phyloP scores from a whole-genome alignment of 257 asterid genomes.

The Plectranthus barbatus region DNA sequence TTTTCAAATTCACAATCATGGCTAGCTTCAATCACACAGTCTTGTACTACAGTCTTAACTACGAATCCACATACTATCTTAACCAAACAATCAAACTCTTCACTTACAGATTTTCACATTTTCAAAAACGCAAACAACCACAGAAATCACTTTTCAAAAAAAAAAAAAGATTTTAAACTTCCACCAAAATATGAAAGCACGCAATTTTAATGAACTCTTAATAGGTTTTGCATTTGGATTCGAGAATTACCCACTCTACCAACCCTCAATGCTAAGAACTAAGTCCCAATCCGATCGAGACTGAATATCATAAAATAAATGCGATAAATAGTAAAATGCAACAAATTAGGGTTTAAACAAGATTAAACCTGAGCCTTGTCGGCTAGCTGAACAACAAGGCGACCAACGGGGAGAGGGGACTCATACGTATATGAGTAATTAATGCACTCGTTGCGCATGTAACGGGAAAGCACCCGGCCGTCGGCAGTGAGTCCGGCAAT shows the following conservation, averaged over 20 bases:
- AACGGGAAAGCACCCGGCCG: conserved; percentile 90
- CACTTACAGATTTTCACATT: neutral
- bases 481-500: conserved; percentile 99
- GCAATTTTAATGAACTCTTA: neutral
- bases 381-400: conserved; percentile 95
- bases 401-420: conserved; percentile 82
- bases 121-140: neutral
- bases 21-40: neutral
- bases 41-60: neutral
- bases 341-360: conserved; percentile 22
- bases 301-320: neutral
- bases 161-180: conserved; percentile 1
- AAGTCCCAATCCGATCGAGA: neutral
- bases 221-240: neutral
- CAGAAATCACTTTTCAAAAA: neutral
- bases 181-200: neutral
- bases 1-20: neutral
- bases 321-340: neutral
- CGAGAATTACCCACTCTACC: neutral
- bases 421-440: conserved; percentile 78
- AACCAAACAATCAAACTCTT: conserved; percentile 3
- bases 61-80: neutral
- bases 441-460: conserved; percentile 92
- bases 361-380: conserved; percentile 94
- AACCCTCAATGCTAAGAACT: conserved; percentile 8